Percentiles rank a stretch among this genome's conserved stretches.
phyloP scores from a whole-genome alignment of 371 early-diverging fungal genomes.

The Batrachochytrium dendrobatidis region DNA sequence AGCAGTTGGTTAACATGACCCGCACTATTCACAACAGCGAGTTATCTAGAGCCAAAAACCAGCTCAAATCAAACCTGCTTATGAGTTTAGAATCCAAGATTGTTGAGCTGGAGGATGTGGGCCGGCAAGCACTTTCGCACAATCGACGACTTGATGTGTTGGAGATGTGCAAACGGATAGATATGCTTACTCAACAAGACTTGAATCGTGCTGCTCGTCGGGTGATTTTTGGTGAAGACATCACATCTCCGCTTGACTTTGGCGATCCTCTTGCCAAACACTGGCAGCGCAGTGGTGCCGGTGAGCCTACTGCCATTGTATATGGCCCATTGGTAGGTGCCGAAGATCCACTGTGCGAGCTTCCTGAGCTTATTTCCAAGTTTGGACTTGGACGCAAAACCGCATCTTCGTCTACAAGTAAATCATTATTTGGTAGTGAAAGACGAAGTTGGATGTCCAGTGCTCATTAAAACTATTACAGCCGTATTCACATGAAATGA shows the following conservation, averaged over 20 bases:
- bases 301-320: constrained; percentile 29
- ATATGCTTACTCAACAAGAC: constrained; percentile 61
- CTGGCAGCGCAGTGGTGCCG: constrained; percentile 28
- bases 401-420: not conserved
- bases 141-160: constrained; percentile 65
- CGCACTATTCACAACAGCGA: constrained; percentile 39
- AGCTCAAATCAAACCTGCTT: constrained; percentile 80
- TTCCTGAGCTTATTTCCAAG: not conserved
- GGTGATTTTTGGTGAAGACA: constrained; percentile 28
- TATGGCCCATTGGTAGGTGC: constrained; percentile 25
- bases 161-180: constrained; percentile 71
- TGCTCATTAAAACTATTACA: too few relatives aligned
- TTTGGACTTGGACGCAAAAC: constrained; percentile 34
- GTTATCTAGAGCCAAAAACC: constrained; percentile 87
- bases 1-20: constrained; percentile 71
- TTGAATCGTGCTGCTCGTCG: constrained; percentile 54
- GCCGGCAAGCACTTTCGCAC: constrained; percentile 78
- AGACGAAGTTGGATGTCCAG: too few relatives aligned
- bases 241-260: constrained; percentile 26
- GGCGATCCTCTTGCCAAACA: constrained; percentile 15
- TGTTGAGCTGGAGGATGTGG: constrained; percentile 92
- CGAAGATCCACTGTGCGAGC: constrained; percentile 5
- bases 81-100: constrained; percentile 90
- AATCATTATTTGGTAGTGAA: too few relatives aligned
- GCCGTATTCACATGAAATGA: too few relatives aligned